Evolutionary conservation across 2,329 filamentous ascomycete species (phyloP), one percentile per base, ranked within the genome.

Genomic region (Fusarium multiceps): DNA sequence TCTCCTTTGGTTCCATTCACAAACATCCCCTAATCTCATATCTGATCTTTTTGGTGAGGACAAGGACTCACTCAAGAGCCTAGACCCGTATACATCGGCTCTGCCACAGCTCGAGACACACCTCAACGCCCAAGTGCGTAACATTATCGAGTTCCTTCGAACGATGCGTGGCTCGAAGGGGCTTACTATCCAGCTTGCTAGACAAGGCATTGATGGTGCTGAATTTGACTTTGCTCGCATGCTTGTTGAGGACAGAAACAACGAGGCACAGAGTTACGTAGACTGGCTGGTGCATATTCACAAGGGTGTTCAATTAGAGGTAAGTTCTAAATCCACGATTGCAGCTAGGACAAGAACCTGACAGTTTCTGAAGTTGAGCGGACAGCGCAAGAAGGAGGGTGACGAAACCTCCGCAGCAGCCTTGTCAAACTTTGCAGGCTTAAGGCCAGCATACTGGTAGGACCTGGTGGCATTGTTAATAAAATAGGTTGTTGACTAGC

Each of bases 251-350:
- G 96, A 99, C 78, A 88, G 96, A 71, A 98, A 98, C 80, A 97
- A 97, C 73, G 96, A 99, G 82, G 96, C 96, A 37, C 94, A 97
- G 82, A 97, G 93, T 78, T 99, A 98, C 80, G 96, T 98, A 34
- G 96, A 99, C 82, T 99, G 96, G 96, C 85, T 99, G 76, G 96
- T 99, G 61, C 93, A 97, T 80, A 87, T 98, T 68, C 96, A 99
- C 81, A 91, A 95, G 74, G 90, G 92, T 72, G 96, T 99, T 70
- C 94, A 97, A 78, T 85, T 97, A 69, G 96, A 99, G 87, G 89
- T 91, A 80, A 81, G 87, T 81, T 25, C 21, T 30, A 21, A 16
- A 16, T 12, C 23, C 41, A 43, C 20, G 25, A 16, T 20, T 27
- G 10, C 18, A 28, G 3, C 23, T 37, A 14, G 34, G 20, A 65